Evolutionary conservation across 2,329 filamentous ascomycete species (phyloP).

Genomic region (Cladosporium sp.): DNA sequence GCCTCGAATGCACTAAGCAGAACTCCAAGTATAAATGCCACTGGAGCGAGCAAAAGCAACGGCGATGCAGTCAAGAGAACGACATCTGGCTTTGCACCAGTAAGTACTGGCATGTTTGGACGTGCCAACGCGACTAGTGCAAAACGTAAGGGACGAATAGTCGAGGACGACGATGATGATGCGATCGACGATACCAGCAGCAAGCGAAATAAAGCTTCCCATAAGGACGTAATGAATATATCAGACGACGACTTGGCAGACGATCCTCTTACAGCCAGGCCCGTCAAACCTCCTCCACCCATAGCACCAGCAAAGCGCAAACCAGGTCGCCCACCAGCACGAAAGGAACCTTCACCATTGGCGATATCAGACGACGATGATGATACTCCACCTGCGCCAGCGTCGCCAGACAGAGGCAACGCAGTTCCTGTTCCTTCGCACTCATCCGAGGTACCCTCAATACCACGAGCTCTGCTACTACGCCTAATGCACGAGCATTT

Average conservation of each 20-base stretch:
- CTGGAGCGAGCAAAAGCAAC: not conserved
- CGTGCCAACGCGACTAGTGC: not conserved
- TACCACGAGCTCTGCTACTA: constrained; percentile 71
- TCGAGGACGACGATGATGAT: constrained; percentile 19
- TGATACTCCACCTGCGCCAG: not conserved
- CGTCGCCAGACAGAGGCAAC: not conserved
- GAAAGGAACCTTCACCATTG: constrained; percentile 1
- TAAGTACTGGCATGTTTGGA: constrained; percentile 2
- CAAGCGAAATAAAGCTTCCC: not conserved
- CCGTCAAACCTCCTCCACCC: not conserved
- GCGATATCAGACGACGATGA: constrained; percentile 14
- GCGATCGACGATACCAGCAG: constrained; percentile 5
- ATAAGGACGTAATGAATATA: not conserved
- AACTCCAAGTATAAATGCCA: not conserved
- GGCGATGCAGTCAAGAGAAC: not conserved
- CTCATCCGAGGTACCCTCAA: constrained; percentile 36
- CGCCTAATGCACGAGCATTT: constrained; percentile 78
- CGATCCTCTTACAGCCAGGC: constrained; percentile 20
- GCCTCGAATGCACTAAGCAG: not conserved
- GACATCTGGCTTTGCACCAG: not conserved
- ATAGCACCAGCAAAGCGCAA: constrained; percentile 13
- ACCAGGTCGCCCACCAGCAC: constrained; percentile 14
- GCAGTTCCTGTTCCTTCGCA: constrained; percentile 15
- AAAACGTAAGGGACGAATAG: not conserved
- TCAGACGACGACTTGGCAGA: constrained; percentile 23